These are phyloP conservation scores for Penicillium sp. DNA, from an alignment of 2,329 filamentous ascomycete genomes.

Conservation along the genomic window DNA sequence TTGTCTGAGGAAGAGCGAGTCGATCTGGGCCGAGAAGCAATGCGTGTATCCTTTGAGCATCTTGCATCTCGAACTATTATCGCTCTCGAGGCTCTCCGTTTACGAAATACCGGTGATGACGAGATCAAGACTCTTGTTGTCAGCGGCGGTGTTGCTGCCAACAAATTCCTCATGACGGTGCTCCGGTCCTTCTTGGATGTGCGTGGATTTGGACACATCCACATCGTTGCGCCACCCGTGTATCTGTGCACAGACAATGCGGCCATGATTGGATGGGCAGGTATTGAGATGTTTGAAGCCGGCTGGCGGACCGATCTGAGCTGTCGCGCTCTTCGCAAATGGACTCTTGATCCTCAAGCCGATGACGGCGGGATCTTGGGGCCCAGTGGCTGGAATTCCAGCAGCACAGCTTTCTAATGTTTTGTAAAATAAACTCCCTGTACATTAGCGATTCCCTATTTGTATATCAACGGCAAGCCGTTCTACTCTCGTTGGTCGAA, in stretches of 20 bases:
- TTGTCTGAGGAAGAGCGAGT: conserved; percentile 62
- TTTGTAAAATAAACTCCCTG: conserved; percentile 14
- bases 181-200: conserved; percentile 59
- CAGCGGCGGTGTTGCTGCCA: conserved; percentile 87
- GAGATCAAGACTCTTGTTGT: conserved; percentile 67
- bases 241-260: conserved; percentile 90
- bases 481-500: not conserved
- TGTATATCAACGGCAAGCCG: not conserved
- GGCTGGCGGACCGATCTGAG: conserved; percentile 67
- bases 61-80: conserved; percentile 72
- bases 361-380: conserved; percentile 68
- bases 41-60: conserved; percentile 85
- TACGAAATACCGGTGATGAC: conserved; percentile 15
- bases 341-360: conserved; percentile 66
- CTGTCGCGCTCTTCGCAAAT: conserved; percentile 63
- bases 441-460: not conserved
- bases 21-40: conserved; percentile 67
- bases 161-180: conserved; percentile 72
- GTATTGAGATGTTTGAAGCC: conserved; percentile 82
- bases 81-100: conserved; percentile 53
- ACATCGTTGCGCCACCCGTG: conserved; percentile 71
- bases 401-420: conserved; percentile 32
- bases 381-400: conserved; percentile 50
- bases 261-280: conserved; percentile 95
- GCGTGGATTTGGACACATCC: conserved; percentile 62